Conservation (phyloP, 2,329 filamentous ascomycete genomes). For the Ceratocystis alfenasii region DNA sequence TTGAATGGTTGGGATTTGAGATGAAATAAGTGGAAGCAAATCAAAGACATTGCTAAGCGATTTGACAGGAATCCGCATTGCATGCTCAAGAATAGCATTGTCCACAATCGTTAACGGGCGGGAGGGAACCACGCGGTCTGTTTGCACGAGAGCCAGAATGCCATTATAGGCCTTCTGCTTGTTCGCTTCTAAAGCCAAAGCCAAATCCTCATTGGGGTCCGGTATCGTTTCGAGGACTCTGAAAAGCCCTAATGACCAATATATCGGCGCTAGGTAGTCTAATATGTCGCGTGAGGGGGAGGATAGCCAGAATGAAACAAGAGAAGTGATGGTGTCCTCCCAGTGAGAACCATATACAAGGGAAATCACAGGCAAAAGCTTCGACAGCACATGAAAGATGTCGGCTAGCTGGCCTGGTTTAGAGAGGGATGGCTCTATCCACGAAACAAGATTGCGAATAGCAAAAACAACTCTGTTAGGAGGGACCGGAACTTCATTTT, state of each 20-base stretch:
- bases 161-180: slow-evolving; percentile 32
- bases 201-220: slow-evolving; percentile 74
- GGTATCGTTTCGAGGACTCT: slow-evolving; percentile 49
- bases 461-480: slow-evolving; percentile 69
- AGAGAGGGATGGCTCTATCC: slow-evolving; percentile 40
- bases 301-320: background rate
- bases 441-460: slow-evolving; percentile 63
- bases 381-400: slow-evolving; percentile 45
- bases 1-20: slow-evolving; percentile 45
- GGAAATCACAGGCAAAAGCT: slow-evolving; percentile 59
- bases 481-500: slow-evolving; percentile 43
- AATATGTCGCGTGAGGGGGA: background rate
- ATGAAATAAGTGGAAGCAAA: background rate
- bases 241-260: slow-evolving; percentile 63
- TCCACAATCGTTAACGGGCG: background rate
- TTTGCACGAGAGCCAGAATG: slow-evolving; percentile 50
- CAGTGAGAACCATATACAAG: slow-evolving; percentile 85
- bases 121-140: slow-evolving; percentile 23
- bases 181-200: slow-evolving; percentile 52
- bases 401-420: slow-evolving; percentile 33
- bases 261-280: slow-evolving; percentile 31
- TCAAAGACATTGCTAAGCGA: slow-evolving; percentile 1
- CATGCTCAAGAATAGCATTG: background rate
- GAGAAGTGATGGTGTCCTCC: slow-evolving; percentile 50
- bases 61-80: background rate